Evolutionary conservation across 1,284 basidiomycete genomes (phyloP), one percentile per base, ranked within the genome.

Genomic region (Melampsora larici-populina): DNA sequence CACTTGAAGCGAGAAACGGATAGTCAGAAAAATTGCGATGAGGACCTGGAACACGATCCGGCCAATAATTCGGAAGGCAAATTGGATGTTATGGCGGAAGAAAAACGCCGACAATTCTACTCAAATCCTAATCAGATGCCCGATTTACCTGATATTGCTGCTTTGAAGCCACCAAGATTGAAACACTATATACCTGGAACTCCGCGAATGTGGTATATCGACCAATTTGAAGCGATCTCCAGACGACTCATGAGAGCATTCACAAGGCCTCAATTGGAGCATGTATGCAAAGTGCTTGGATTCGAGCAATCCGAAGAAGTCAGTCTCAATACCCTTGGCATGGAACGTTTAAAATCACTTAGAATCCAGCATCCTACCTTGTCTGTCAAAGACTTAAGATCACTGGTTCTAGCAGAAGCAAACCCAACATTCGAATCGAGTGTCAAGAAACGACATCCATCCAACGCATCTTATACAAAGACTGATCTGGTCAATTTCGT

Each of bases 191-290:
- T 64, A 17, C 62, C 62, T 2, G 62, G 62, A 26, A 64, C 31
- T 18, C 62, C 24, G 26, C 62, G 62, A n/a, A 64, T 64, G 26
- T 64, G 62, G 62, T 64, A 64, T n/a, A 64, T 64, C 26, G 62
- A 64, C 29, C n/a, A 64, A 24, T 26, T 64, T n/a, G 31, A 29
- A 18, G 17, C 62, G 7, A 36, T 36, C 62, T 29, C 62, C 6
- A 64, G 31, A 33, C 62, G 62, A 29, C 26, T 64, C 5, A 64
- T 29, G 26, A 26, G 62, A 24, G 62, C 62, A 26, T 64, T 64
- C 26, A 64, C 24, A 7, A 64, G 62, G 31, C 62, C 62, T 26
- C 62, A 64, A 36, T 33, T 64, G 62, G 62, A 64, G 62, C 62
- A 64, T 33, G 6, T 64, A 17, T 64, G 62, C 26, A 6, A 18